Evolutionary conservation across 2,329 filamentous ascomycete species (phyloP).

Genomic region (Diaporthe helianthi): DNA sequence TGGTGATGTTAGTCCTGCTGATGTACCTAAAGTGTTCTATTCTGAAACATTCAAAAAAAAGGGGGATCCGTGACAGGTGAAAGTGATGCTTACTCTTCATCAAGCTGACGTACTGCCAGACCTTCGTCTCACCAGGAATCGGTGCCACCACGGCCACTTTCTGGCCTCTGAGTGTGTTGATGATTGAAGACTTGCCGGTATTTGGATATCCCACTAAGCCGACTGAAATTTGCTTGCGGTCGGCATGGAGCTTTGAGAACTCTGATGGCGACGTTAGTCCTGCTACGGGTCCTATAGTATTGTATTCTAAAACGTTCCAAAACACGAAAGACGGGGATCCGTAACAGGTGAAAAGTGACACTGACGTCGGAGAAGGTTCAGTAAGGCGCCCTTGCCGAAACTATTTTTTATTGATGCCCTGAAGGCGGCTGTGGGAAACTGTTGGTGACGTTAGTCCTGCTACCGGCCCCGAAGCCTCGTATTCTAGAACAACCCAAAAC

Average conservation of each 20-base stretch:
- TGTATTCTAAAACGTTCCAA: no score
- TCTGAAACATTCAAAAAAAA: no score
- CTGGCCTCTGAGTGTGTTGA: constrained; percentile 94
- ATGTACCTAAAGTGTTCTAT: no score
- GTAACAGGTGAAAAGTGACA: no score
- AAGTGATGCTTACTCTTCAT: constrained; percentile 70
- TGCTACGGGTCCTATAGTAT: no score
- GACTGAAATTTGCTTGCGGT: constrained; percentile 93
- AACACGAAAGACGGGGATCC: no score
- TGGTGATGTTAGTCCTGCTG: no score
- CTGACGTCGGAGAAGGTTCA: constrained; percentile 87
- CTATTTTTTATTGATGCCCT: constrained; percentile 94
- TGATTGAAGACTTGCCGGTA: constrained; percentile 94
- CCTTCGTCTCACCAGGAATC: constrained; percentile 95
- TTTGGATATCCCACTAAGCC: constrained; percentile 89
- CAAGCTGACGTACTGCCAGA: constrained; percentile 87
- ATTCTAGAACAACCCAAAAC: no score
- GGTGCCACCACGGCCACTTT: constrained; percentile 93
- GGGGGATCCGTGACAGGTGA: no score
- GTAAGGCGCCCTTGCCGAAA: constrained; percentile 94
- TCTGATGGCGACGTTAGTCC: no score
- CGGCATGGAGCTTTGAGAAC: constrained; percentile 87
- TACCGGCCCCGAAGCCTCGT: no score
- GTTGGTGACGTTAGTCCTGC: no score
- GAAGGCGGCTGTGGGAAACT: constrained; percentile 92